A percentile compares a stretch with the other conserved stretches of the same genome.
Evolutionary conservation across 2,329 filamentous ascomycete genomes (phyloP).

Genomic region (Nemania sp.): DNA sequence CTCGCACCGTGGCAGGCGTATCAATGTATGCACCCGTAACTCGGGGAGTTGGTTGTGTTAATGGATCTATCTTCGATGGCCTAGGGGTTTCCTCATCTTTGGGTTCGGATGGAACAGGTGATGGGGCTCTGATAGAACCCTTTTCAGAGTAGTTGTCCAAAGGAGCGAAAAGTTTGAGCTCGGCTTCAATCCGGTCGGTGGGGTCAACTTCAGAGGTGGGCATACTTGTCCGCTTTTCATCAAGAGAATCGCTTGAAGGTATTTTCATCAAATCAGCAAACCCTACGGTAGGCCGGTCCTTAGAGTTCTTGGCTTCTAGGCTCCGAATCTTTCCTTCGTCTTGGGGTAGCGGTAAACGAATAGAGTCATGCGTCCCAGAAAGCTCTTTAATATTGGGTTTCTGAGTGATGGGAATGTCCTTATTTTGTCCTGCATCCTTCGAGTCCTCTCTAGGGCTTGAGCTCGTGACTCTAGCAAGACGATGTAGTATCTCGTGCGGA

Average conservation of each 20-base stretch:
- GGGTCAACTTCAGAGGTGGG: constrained; percentile 65
- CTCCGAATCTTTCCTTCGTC: constrained; percentile 43
- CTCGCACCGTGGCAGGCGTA: constrained; percentile 61
- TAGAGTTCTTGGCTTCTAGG: constrained; percentile 47
- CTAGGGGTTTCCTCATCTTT: constrained; percentile 62
- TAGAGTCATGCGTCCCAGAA: constrained; percentile 36
- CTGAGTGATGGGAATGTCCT: constrained; percentile 28
- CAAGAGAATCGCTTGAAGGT: constrained; percentile 60
- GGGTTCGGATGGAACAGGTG: constrained; percentile 55
- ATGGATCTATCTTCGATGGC: constrained; percentile 58
- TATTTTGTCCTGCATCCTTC: constrained; percentile 35
- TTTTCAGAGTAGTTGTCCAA: constrained; percentile 67
- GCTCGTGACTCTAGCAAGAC: constrained; percentile 62
- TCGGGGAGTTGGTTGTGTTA: constrained; percentile 65
- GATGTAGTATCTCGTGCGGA: constrained; percentile 62
- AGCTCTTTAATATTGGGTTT: constrained; percentile 29
- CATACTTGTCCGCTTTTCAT: constrained; percentile 62
- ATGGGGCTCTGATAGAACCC: constrained; percentile 65
- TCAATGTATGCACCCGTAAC: constrained; percentile 69
- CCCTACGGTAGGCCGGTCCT: constrained; percentile 57
- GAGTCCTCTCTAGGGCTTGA: constrained; percentile 54
- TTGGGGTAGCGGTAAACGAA: constrained; percentile 36
- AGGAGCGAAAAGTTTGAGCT: constrained; percentile 68
- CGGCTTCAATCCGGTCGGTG: constrained; percentile 67
- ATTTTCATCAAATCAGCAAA: constrained; percentile 60